Evolutionary conservation across 2,329 filamentous ascomycete genomes (phyloP).

Genomic region (Neophaeococcomyces mojaviensis): DNA sequence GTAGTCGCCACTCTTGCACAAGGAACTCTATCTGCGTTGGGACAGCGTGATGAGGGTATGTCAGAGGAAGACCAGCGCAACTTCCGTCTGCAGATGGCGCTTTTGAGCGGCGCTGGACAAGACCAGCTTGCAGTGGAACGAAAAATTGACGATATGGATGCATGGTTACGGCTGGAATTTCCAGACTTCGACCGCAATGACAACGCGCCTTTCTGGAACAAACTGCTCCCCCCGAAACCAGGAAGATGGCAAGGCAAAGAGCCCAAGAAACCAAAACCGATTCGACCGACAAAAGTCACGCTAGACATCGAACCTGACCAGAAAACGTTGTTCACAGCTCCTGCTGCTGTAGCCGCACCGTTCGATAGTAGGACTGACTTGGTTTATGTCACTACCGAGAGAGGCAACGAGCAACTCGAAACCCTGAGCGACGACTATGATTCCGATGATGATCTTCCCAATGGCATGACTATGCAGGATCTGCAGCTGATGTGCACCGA

Average conservation of each 20-base stretch:
- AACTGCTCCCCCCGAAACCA: slow-evolving; percentile 73
- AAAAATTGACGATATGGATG: slow-evolving; percentile 16
- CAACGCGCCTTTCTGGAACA: slow-evolving; percentile 68
- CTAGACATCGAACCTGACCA: slow-evolving; percentile 81
- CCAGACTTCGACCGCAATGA: slow-evolving; percentile 67
- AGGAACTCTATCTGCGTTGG: background rate
- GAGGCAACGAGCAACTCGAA: slow-evolving; percentile 38
- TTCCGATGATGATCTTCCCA: slow-evolving; percentile 55
- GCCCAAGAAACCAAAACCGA: slow-evolving; percentile 69
- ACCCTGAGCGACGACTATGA: slow-evolving; percentile 46
- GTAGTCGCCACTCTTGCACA: slow-evolving; percentile 10
- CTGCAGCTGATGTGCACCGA: slow-evolving; percentile 80
- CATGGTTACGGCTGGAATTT: slow-evolving; percentile 57
- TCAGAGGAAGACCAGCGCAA: slow-evolving; percentile 21
- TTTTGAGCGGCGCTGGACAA: slow-evolving; percentile 39
- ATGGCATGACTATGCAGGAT: slow-evolving; percentile 69
- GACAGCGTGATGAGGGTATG: slow-evolving; percentile 3
- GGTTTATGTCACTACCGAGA: slow-evolving; percentile 36
- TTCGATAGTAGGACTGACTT: slow-evolving; percentile 12
- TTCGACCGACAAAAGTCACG: slow-evolving; percentile 79
- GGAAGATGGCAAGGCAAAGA: slow-evolving; percentile 68
- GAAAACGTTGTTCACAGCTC: slow-evolving; percentile 75
- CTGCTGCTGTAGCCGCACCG: slow-evolving; percentile 23
- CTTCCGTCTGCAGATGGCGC: slow-evolving; percentile 39
- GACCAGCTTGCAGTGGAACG: slow-evolving; percentile 20